Conservation (phyloP, 2,329 filamentous ascomycete species). For the Xylariaceae sp. region DNA sequence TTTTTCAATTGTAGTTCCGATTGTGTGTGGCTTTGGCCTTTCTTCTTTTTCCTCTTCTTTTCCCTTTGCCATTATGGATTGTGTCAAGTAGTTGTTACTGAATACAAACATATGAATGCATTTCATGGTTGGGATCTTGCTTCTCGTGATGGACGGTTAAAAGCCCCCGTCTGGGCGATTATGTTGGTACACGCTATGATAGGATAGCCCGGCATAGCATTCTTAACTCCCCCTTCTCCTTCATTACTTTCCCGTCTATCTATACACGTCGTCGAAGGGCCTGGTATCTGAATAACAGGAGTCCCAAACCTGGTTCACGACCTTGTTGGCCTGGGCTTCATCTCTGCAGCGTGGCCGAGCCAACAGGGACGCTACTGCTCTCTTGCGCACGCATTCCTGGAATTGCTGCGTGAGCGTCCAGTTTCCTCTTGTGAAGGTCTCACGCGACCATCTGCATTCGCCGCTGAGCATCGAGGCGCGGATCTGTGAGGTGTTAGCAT, state of each 20-base stretch:
- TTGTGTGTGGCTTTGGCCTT: neutral
- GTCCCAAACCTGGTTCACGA: constrained; percentile 98
- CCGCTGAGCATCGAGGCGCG: constrained; percentile 87
- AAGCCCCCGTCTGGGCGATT: neutral
- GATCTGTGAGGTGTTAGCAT: constrained; percentile 52
- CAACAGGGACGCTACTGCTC: constrained; percentile 75
- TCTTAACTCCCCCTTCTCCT: neutral
- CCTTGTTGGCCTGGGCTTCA: constrained; percentile 76
- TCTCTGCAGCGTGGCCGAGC: constrained; percentile 76
- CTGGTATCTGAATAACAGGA: constrained; percentile 92
- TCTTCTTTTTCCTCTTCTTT: neutral
- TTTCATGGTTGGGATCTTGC: neutral
- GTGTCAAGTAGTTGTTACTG: constrained; percentile 8
- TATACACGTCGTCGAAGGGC: constrained; percentile 95
- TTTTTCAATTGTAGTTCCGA: constrained; percentile 8
- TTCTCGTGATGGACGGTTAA: neutral
- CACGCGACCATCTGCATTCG: constrained; percentile 84
- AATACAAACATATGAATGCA: constrained; percentile 9
- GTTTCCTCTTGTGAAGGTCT: constrained; percentile 79
- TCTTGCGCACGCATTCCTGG: constrained; percentile 80
- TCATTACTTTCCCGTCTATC: constrained; percentile 41
- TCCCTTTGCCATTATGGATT: constrained; percentile 14
- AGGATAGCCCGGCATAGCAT: neutral
- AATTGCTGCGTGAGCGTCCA: constrained; percentile 89
- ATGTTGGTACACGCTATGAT: constrained; percentile 15